A percentile compares a stretch with the other conserved stretches of the same genome.
These are phyloP conservation scores for Mrakia hoshinonis DNA, from an alignment of 768 basidiomycete species.

Conservation along the genomic window DNA sequence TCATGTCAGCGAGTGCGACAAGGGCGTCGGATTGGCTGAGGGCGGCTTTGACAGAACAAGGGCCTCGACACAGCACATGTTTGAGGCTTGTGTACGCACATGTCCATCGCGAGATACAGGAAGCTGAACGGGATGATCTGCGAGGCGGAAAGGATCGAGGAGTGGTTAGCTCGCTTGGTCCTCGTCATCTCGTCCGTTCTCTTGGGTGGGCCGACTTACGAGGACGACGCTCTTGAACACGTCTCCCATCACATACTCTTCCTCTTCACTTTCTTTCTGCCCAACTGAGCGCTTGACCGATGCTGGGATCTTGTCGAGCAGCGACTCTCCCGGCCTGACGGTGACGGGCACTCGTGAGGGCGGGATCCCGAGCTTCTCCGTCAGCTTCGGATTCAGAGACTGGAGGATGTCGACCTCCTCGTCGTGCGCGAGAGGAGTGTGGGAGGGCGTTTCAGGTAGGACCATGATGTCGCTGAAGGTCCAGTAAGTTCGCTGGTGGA, in stretches of 20 bases:
- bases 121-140: constrained; percentile 28
- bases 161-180: neutral
- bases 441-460: neutral
- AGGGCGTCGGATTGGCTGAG: neutral
- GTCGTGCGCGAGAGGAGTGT: neutral
- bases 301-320: constrained; percentile 12
- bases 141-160: neutral
- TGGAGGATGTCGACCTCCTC: neutral
- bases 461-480: neutral
- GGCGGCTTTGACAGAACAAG: neutral
- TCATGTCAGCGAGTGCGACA: neutral
- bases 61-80: neutral
- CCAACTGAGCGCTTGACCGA: neutral
- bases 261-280: neutral
- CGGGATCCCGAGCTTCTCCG: neutral
- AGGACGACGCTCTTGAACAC: constrained; percentile 18
- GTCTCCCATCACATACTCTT: constrained; percentile 11
- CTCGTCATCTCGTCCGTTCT: neutral
- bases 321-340: neutral
- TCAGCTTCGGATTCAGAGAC: neutral
- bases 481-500: too few species aligned
- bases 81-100: constrained; percentile 2
- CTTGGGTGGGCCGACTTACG: neutral
- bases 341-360: neutral
- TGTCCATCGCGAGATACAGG: constrained; percentile 28